Evolutionary conservation across 345 rosid species (phyloP), one percentile per base, ranked within the genome.

Genomic region (Luvunga scandens): DNA sequence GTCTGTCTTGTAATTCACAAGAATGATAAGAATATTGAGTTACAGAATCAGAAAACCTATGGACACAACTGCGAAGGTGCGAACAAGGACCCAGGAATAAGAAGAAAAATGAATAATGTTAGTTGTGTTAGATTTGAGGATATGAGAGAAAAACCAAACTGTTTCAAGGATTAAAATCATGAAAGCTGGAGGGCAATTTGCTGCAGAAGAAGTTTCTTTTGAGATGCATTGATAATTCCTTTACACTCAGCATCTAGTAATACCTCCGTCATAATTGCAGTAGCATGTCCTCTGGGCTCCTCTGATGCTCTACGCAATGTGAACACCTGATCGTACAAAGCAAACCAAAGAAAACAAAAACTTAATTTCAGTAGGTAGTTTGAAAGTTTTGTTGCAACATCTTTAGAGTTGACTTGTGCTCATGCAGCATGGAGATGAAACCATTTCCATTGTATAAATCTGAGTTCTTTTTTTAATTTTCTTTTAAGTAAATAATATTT

Each of bases 211-310:
- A 75, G 79, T 79, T 86, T 90, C 90, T 85, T 88, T 77, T 90
- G 93, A 56, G 90, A 85, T 27, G 91, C 85, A 63, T 82, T 88
- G 68, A 90, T 90, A 34, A 88, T 87, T 78, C 93, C 93, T 78
- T 88, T 90, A 76, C 90, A 87, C 82, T 90, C 90, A 2, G 93
- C 90, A 64, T 90, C 93, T 2, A 86, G 88, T 79, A 90, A 81
- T 5, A 90, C 90, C 71, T 90, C 93, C 5, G 89, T 82, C 93
- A 90, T 87, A 71, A 88, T 90, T 19, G 93, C 93, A 33, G 85
- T 88, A 1, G 91, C 91, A 75, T 87, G 93, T n/a, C 90, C 93
- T 71, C 86, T 64, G 22, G 91, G 93, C 81, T 90, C 90, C 63
- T 88, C 93, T 6, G 87, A 77, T 34, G 91, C 86, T 84, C 89